These are phyloP conservation scores for Backusella australiensis DNA, from an alignment of 192 early-diverging fungal species.

Conservation along the genomic window DNA sequence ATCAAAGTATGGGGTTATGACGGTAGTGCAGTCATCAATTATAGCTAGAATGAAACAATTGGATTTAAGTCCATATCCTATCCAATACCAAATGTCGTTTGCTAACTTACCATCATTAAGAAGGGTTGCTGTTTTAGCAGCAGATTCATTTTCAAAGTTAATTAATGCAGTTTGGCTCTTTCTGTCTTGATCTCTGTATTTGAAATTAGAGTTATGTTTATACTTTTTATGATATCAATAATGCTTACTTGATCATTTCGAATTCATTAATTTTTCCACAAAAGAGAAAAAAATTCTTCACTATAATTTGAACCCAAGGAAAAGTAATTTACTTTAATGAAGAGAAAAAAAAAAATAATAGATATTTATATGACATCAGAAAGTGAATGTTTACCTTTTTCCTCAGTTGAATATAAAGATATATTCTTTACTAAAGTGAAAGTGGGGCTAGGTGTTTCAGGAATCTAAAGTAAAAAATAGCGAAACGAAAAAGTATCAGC, in stretches of 20 bases:
- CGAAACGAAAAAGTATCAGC: background rate
- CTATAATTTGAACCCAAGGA: constrained; percentile 23
- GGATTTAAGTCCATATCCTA: background rate
- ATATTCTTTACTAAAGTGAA: constrained; percentile 55
- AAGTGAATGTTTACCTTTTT: constrained; percentile 39
- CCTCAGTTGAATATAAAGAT: constrained; percentile 49
- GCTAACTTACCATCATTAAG: constrained; percentile 43
- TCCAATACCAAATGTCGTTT: background rate
- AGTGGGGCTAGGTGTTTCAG: constrained; percentile 46
- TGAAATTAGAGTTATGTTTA: background rate
- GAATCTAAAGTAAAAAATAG: constrained; percentile 36
- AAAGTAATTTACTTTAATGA: constrained; percentile 2
- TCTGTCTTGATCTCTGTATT: constrained; percentile 42
- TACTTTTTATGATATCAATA: background rate
- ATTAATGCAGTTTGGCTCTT: constrained; percentile 54
- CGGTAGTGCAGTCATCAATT: constrained; percentile 54
- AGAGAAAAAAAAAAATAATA: background rate
- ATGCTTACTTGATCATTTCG: constrained; percentile 54
- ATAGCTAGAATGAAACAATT: constrained; percentile 36
- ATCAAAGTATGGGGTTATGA: constrained; percentile 48
- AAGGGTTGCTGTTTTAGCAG: constrained; percentile 63
- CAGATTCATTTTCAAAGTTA: constrained; percentile 53
- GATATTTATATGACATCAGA: background rate
- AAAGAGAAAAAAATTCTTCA: constrained; percentile 65
- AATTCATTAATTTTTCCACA: constrained; percentile 64